Conservation (phyloP, 176 grass and related monocot species). For the Oryza glumipatula region DNA sequence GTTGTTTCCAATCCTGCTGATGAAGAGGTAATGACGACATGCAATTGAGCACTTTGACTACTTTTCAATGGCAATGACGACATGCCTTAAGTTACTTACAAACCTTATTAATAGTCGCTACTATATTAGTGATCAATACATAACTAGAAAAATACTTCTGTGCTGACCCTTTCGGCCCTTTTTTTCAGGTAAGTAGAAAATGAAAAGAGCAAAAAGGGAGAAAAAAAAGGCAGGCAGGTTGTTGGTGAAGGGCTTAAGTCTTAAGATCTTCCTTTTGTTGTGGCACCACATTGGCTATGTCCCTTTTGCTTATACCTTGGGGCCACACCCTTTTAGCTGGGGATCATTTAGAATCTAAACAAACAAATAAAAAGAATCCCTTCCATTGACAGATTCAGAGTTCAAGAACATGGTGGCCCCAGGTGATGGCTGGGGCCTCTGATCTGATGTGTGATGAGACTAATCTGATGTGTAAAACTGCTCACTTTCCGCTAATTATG, state of each 20-base stretch:
- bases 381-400: slow-evolving; percentile 36
- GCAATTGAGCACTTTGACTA: not conserved
- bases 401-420: slow-evolving; percentile 41
- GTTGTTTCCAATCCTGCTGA: not conserved
- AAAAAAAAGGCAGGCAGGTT: slow-evolving; percentile 7
- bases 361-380: not conserved
- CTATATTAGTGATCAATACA: not conserved
- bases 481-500: slow-evolving; percentile 35
- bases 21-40: not conserved
- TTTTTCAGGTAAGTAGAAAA: slow-evolving; percentile 25
- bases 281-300: slow-evolving; percentile 16
- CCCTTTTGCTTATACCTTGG: slow-evolving; percentile 31
- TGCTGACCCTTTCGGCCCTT: slow-evolving; percentile 10
- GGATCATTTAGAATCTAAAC: slow-evolving; percentile 33
- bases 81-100: not conserved
- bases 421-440: slow-evolving; percentile 42
- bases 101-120: not conserved
- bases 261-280: slow-evolving; percentile 36
- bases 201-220: not conserved
- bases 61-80: slow-evolving; percentile 9
- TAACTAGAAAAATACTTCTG: slow-evolving; percentile 10
- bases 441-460: slow-evolving; percentile 43
- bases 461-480: slow-evolving; percentile 62
- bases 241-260: slow-evolving; percentile 23
- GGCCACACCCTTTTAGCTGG: slow-evolving; percentile 31